These are phyloP conservation scores for Talaromyces sp. DNA, from an alignment of 2,329 filamentous ascomycete species.

Conservation along the genomic window DNA sequence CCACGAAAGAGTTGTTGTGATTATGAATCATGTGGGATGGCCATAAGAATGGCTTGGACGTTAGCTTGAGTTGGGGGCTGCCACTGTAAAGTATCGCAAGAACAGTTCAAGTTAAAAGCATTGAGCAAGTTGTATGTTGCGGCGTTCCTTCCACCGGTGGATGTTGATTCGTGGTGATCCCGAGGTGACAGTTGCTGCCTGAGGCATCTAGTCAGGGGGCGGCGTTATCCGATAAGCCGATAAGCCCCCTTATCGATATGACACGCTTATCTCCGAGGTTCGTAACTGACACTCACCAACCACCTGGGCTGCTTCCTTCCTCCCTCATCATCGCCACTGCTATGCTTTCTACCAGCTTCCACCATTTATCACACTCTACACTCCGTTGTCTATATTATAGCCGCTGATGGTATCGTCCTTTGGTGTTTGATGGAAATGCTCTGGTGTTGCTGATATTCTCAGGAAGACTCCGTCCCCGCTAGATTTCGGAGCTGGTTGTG, in stretches of 20 bases:
- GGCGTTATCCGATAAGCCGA: constrained; percentile 12
- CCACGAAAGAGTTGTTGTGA: constrained; percentile 27
- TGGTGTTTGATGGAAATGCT: background rate
- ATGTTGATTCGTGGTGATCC: constrained; percentile 8
- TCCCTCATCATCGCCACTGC: constrained; percentile 5
- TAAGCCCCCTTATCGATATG: constrained; percentile 13
- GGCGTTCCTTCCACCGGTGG: background rate
- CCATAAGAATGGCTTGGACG: constrained; percentile 1
- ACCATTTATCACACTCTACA: background rate
- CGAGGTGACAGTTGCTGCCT: constrained; percentile 7
- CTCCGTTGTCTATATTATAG: background rate
- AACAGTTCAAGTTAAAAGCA: background rate
- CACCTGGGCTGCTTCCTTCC: background rate
- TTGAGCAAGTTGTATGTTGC: background rate
- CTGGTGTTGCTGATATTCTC: background rate
- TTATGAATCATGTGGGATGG: constrained; percentile 27
- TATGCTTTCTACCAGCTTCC: background rate
- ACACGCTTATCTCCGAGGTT: constrained; percentile 13
- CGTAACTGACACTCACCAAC: background rate
- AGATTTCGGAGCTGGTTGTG: background rate
- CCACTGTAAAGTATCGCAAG: background rate
- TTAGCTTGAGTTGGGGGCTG: background rate
- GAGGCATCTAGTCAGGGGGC: constrained; percentile 13
- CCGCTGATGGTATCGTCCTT: background rate
- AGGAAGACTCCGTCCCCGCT: background rate